Evolutionary conservation across 2,329 filamentous ascomycete genomes (phyloP).

Genomic region (Colletotrichum sp.): DNA sequence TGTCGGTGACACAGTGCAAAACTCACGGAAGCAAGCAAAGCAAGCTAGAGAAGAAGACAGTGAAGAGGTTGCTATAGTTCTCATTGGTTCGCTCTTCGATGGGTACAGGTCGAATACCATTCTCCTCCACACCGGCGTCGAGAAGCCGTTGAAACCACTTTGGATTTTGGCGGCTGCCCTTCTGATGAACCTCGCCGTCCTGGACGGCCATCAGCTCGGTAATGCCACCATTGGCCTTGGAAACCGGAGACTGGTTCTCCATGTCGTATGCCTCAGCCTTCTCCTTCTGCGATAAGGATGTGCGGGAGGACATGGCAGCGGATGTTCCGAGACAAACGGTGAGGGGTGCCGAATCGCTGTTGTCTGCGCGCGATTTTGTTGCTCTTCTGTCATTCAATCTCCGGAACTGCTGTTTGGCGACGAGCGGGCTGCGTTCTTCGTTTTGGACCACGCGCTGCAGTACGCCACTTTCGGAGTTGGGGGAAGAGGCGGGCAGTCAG

Average conservation of each 20-base stretch:
- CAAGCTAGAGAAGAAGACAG: slow-evolving; percentile 64
- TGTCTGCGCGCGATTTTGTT: not conserved
- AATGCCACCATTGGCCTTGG: slow-evolving; percentile 21
- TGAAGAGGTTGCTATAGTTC: slow-evolving; percentile 61
- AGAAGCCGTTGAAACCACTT: slow-evolving; percentile 48
- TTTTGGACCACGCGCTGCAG: not conserved
- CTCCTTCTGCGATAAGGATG: slow-evolving; percentile 6
- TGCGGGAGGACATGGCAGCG: slow-evolving; percentile 1
- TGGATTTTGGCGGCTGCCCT: slow-evolving; percentile 30
- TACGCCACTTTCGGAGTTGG: not conserved
- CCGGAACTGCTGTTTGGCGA: not conserved
- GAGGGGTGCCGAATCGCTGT: not conserved
- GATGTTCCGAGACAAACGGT: not conserved
- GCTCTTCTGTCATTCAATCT: not conserved
- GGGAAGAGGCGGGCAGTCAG: not conserved
- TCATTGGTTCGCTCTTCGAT: slow-evolving; percentile 57
- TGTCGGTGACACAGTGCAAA: not conserved
- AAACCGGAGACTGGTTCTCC: slow-evolving; percentile 9
- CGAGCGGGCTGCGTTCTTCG: not conserved
- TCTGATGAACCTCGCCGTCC: slow-evolving; percentile 37
- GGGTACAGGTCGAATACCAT: slow-evolving; percentile 62
- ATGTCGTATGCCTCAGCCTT: not conserved
- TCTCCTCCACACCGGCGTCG: slow-evolving; percentile 54
- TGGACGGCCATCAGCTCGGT: slow-evolving; percentile 26
- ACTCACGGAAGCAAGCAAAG: slow-evolving; percentile 62